A percentile compares a stretch with the other conserved stretches of the same genome.
These are phyloP conservation scores for Ustilago hordei DNA, from an alignment of 1,284 basidiomycete genomes.

Conservation along the genomic window DNA sequence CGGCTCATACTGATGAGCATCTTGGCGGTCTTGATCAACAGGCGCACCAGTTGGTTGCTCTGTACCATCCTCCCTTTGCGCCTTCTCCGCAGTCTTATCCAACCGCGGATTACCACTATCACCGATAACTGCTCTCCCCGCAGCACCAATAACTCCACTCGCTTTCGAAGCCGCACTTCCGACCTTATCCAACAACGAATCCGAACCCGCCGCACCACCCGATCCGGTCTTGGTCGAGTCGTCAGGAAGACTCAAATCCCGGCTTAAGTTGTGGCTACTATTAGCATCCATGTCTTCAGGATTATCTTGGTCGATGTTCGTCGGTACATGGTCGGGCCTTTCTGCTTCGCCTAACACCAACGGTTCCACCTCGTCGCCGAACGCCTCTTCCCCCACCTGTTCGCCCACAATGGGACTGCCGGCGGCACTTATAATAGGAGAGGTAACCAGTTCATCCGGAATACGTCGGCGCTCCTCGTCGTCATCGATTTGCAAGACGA, in stretches of 20 bases:
- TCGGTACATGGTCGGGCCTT: slow-evolving; percentile 2
- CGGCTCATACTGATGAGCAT: slow-evolving; percentile 34
- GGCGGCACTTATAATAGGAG: slow-evolving; percentile 74
- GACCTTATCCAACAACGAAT: slow-evolving; percentile 40
- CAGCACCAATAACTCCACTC: slow-evolving; percentile 77
- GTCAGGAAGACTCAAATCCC: slow-evolving; percentile 32
- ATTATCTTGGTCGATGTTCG: slow-evolving; percentile 7
- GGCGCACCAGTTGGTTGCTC: slow-evolving; percentile 22
- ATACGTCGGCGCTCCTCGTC: slow-evolving; percentile 76
- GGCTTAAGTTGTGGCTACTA: slow-evolving; percentile 9
- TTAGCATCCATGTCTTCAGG: slow-evolving; percentile 2
- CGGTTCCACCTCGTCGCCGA: slow-evolving; percentile 53
- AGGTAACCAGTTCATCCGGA: slow-evolving; percentile 91
- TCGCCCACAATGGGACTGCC: slow-evolving; percentile 51
- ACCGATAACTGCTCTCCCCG: slow-evolving; percentile 45
- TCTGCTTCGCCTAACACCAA: slow-evolving; percentile 52
- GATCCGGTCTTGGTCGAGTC: slow-evolving; percentile 45
- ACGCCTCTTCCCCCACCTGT: slow-evolving; percentile 12
- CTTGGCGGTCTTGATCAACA: slow-evolving; percentile 19
- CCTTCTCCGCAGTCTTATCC: slow-evolving; percentile 41
- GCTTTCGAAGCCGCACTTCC: slow-evolving; percentile 73
- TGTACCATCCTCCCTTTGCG: slow-evolving; percentile 23
- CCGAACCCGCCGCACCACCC: slow-evolving; percentile 36
- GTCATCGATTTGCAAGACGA: slow-evolving; percentile 92
- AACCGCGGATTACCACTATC: slow-evolving; percentile 31